Percentiles rank a stretch among this genome's conserved stretches.
Evolutionary conservation across 345 rosid genomes (phyloP).

Genomic region (Dipteronia sinensis): DNA sequence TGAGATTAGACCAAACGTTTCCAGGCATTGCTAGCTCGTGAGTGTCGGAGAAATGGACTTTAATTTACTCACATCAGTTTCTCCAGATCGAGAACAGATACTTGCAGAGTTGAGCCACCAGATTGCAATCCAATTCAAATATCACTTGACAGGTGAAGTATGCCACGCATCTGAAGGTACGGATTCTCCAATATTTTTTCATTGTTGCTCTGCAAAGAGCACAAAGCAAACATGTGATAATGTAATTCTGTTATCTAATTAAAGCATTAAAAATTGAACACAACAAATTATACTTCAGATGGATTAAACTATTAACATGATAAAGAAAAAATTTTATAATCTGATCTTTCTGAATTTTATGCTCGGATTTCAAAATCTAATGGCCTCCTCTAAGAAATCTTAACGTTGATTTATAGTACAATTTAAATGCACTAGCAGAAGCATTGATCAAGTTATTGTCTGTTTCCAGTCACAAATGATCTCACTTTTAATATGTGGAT

Average conservation of each 20-base stretch:
- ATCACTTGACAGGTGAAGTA: slow-evolving; percentile 84
- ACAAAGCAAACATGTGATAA: slow-evolving; percentile 9
- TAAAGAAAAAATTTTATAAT: not conserved
- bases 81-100: slow-evolving; percentile 8
- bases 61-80: not conserved
- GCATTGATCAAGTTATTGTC: not conserved
- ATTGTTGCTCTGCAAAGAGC: slow-evolving; percentile 78
- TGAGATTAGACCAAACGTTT: slow-evolving; percentile 13
- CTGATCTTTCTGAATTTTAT: not conserved
- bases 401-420: not conserved
- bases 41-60: slow-evolving; percentile 10
- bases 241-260: not conserved
- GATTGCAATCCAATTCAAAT: slow-evolving; percentile 39
- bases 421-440: not conserved
- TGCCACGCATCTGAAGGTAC: slow-evolving; percentile 96
- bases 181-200: slow-evolving; percentile 96
- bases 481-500: not conserved
- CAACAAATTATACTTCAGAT: not conserved
- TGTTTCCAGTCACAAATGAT: not conserved
- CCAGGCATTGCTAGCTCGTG: slow-evolving; percentile 2
- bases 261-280: not conserved
- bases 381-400: not conserved
- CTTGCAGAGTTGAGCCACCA: slow-evolving; percentile 18
- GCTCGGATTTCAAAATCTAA: not conserved
- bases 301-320: not conserved